Base-by-base conservation (phyloP, 2,329 filamentous ascomycete species). In the Penicillium aurantiogriseum region DNA sequence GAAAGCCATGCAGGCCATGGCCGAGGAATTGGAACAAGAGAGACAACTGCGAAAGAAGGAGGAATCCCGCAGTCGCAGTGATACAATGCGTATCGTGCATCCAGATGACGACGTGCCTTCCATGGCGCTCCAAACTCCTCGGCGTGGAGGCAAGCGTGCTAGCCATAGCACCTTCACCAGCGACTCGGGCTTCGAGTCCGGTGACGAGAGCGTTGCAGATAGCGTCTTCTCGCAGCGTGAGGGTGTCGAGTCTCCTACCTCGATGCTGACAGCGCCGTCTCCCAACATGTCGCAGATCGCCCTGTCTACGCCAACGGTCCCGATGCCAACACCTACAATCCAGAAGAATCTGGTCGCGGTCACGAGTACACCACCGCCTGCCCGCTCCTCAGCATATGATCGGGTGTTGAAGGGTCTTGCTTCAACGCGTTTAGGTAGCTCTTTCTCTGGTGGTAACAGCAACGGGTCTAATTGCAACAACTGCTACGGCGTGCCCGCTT, bases 121-220 rank as follows among this genome's bases (percentile, higher is more conserved):
- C 45, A 68, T 72, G 58, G 67, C 76, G 61, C 65, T 76, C 61
- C 66, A 71, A 45, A 67, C 67, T 9, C 70, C 69, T 44, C 67
- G 67, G 48, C 69, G 71, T 38, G 68, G 71, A 55, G 58, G 69
- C 54, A 74, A 76, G 51, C 73, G 76, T 42, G 63, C 69, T 54
- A 78, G 76, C 45, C 73, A 74, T 47, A 69, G 69, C 7, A 78
- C 76, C 4, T 70, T 74, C 23, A 77, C 76, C 13, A 79, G 80
- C 51, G 84, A 85, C 65, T 85, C 83, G 6, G 83, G 83, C 46
- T 85, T 85, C 59, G 84, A 85, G 61, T 84, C 81, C 3, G 84
- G 84, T 25, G 76, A 80, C 27, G 83, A 85, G 56, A 81, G 79
- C 39, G 76, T 81, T 25, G 74, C 76, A 10, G 77, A 79, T 29